Evolutionary conservation across 108 stramenopile species (phyloP).

Genomic region (Schizochytrium sp.): DNA sequence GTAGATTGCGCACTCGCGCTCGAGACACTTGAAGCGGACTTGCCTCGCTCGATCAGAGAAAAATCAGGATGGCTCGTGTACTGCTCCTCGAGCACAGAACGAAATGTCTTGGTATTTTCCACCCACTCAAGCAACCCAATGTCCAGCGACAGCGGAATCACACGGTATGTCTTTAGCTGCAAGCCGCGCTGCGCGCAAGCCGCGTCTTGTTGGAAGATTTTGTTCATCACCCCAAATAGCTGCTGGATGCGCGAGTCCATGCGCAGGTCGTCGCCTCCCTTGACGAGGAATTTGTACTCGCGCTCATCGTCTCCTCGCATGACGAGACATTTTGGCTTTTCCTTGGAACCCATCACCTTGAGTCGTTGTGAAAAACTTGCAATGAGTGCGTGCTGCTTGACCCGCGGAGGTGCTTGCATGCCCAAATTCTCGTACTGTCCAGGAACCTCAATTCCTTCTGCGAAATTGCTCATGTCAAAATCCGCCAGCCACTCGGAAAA

Average conservation of each 20-base stretch:
- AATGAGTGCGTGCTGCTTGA: not conserved
- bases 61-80: not conserved
- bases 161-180: slow-evolving; percentile 28
- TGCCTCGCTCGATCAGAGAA: not conserved
- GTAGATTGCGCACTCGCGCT: not conserved
- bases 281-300: slow-evolving; percentile 41
- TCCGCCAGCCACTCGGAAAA: slow-evolving; percentile 42
- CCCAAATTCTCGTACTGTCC: slow-evolving; percentile 30
- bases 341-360: slow-evolving; percentile 27
- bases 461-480: slow-evolving; percentile 24
- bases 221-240: slow-evolving; percentile 43
- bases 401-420: not conserved
- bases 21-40: not conserved
- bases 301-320: slow-evolving; percentile 34
- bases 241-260: slow-evolving; percentile 45
- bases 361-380: slow-evolving; percentile 31
- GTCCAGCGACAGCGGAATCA: slow-evolving; percentile 31
- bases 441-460: slow-evolving; percentile 34
- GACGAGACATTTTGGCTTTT: slow-evolving; percentile 34
- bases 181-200: slow-evolving; percentile 31
- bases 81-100: slow-evolving; percentile 18
- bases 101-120: slow-evolving; percentile 28
- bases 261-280: slow-evolving; percentile 45
- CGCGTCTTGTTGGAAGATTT: slow-evolving; percentile 18
- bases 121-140: slow-evolving; percentile 47